Evolutionary conservation across 345 rosid genomes (phyloP), one percentile per base, ranked within the genome.

Genomic region (Mangifera indica): DNA sequence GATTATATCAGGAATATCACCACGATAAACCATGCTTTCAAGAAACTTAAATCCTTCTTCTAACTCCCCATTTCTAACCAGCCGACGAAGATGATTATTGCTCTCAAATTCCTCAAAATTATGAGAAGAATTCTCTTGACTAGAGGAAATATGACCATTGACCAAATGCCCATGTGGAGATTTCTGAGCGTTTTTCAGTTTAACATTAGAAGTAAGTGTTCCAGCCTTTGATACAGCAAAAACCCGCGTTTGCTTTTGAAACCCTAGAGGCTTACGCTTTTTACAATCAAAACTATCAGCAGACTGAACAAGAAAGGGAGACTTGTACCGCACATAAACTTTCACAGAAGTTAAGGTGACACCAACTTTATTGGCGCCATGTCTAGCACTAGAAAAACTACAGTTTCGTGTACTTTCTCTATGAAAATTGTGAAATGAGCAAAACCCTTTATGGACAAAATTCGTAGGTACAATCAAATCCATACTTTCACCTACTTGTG

Each of bases 11-110:
- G 97, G 97, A 56, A 85, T 83, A 60, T 86, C 88, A 24, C 98
- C 95, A 9, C 73, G 89, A 74, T 80, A 84, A 69, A 88, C 94
- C 91, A 91, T 90, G 74, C 75, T 85, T 84, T 91, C 97, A 0
- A 94, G 95, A 75, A 81, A 79, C 85, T 73, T 82, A 75, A 87
- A 89, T 56, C 88, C 93, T 74, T 86, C 87, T 45, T 88, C 91
- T 14, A 90, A 65, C 25, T 87, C 81, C 40, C 93, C 95, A 14
- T 82, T 78, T 69, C 89, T 84, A 49, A 90, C 93, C 58, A 87
- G 78, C 10, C 77, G 79, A 24, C 88, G 84, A 37, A 91, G 90
- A 62, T 79, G 87, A 75, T 79, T 81, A 68, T 84, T 91, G 72
- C 93, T 85, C 79, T 78, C 91, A 1, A 75, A 76, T 73, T 89